Evolutionary conservation across 805 yeast species (phyloP), one percentile per base, ranked within the genome.

Genomic region (Ogataea wickerhamii): DNA sequence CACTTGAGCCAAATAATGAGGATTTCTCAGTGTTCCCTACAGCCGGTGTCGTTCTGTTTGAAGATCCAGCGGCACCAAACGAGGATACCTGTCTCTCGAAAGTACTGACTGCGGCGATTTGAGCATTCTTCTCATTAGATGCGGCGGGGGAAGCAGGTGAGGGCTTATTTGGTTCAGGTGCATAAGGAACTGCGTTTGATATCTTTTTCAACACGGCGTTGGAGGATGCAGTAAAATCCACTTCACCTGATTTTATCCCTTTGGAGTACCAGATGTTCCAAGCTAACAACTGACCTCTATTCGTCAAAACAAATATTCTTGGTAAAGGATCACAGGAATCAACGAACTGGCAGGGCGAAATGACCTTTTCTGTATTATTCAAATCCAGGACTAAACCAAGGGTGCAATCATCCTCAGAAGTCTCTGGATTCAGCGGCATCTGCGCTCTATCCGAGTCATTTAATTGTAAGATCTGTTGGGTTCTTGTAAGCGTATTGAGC

Each of bases 391-490:
- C 77, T 8, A 84, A 47, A 4, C 96, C 96, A 17, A 84, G 64
- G 0, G 91, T 79, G 6, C 82, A 72, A 11, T 83, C 73, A 50
- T 87, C 95, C 35, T 73, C 80, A 32, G 74, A 80, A 1, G 80
- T 65, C 2, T 68, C 80, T 6, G 76, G 80, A 52, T 76, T 76
- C 48, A 86, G 65, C 1, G 96, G 95, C 45, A 87, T 64, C 18
- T 77, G 71, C 0, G 95, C 95, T 34, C 84, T 70, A 49, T 76
- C 78, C 4, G 80, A 67, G 52, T 88, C 96, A 48, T 82, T 83
- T 3, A 73, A 58, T 6, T 80, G 80, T 21, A 63, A 63, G 1
- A 81, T 51, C 3, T 66, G 53, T 14, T 60, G 58, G 0, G 48
- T 33, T 1, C 63, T 48, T 2, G 76, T 66, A 18, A 73, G 41